Conservation (phyloP, 495 filamentous ascomycete genomes). For the Neurospora sp. region DNA sequence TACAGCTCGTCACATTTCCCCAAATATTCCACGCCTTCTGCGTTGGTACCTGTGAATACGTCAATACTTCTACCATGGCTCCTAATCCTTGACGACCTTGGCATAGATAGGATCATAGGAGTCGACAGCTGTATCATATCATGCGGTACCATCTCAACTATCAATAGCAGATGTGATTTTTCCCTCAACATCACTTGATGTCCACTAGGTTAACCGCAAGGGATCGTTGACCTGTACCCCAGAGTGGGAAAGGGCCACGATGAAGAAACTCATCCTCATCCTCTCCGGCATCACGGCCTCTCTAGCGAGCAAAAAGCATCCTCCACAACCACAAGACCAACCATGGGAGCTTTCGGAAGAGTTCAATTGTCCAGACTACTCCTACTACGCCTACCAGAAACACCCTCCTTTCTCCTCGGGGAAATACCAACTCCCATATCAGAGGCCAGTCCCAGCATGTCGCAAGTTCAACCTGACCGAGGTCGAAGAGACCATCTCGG, state of each 20-base stretch:
- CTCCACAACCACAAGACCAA: not conserved
- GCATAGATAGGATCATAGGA: not conserved
- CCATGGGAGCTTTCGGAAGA: not conserved
- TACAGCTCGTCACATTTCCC: not conserved
- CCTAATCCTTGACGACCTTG: not conserved
- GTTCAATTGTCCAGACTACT: slow-evolving; percentile 37
- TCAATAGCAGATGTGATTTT: not conserved
- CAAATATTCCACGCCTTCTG: not conserved
- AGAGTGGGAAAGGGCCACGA: not conserved
- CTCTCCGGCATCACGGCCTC: not conserved
- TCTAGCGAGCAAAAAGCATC: not conserved
- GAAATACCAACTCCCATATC: slow-evolving; percentile 36
- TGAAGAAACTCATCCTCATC: not conserved
- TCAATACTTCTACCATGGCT: not conserved
- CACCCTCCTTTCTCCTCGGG: slow-evolving; percentile 34
- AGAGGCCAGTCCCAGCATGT: slow-evolving; percentile 42
- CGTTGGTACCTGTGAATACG: not conserved
- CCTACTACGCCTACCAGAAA: slow-evolving; percentile 28
- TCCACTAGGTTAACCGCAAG: not conserved
- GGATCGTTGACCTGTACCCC: not conserved
- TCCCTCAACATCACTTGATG: not conserved
- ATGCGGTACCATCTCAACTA: not conserved
- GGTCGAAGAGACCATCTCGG: slow-evolving; percentile 41
- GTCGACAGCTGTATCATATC: not conserved
- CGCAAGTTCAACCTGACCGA: slow-evolving; percentile 43